Evolutionary conservation across 768 basidiomycete species (phyloP), one percentile per base, ranked within the genome.

Genomic region (Ramaria rubella): DNA sequence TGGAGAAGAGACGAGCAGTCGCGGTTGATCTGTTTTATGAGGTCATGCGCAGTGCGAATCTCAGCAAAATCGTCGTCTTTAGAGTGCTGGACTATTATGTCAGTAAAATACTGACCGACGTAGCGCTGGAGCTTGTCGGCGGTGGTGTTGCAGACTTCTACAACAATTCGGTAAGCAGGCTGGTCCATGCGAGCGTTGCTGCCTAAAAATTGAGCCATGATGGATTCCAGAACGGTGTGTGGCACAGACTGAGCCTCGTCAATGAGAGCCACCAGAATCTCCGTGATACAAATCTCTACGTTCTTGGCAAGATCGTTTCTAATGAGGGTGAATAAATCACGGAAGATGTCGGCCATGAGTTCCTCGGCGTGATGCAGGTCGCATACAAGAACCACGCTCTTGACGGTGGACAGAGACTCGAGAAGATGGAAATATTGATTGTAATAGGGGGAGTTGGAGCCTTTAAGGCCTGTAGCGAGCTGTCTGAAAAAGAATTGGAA

Each of bases 401-500:
- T 97, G 65, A 97, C 94, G 31, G 88, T 89, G 1, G 93, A 90
- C 24, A 99, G 77, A 24, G 86, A 91, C 64, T 98, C 93, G 27
- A 98, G 80, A n/a, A 97, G 80, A 65, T 94, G 92, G 64, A 86
- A 95, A 70, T 96, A 98, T 70, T 97, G 87, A 56, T 85, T 82
- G 68, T 92, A 95, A 65, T 94, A 95, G 0, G 90, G 81, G 0
- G 86, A 78, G 55, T 94, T 90, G 0, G 83, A 73, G 36, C 85
- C 81, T 60, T 85, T 86, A 64, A 93, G 82, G 1, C 85, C 86
- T 1, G 76, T 77, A 2, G 78, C 73, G 56, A 99, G 83, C 68
- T 96, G 95, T 33, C 83, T 77, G 67, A 93, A 85, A 79, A 98
- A 91, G 77, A 99, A 98, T 63, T 93, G 84, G 71, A 99, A 99